Conservation (phyloP, 805 yeast species). For the Myxozyma mucilagina region DNA sequence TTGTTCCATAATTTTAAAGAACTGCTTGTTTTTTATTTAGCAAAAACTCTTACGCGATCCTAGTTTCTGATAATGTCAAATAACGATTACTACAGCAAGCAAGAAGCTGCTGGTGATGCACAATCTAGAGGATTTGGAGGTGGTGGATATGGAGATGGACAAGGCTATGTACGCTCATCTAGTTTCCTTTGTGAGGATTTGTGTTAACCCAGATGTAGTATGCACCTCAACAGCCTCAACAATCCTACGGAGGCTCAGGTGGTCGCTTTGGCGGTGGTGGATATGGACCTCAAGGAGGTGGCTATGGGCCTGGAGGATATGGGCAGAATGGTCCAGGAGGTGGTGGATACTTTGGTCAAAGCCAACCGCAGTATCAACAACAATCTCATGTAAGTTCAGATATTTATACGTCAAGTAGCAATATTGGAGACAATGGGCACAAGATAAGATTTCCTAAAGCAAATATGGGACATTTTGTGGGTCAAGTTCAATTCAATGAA, state of each 20-base stretch:
- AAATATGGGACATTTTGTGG: not conserved
- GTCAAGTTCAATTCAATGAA: not conserved
- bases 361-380: constrained; percentile 13
- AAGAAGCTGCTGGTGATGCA: not conserved
- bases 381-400: not conserved
- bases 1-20: not conserved
- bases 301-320: constrained; percentile 7
- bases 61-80: constrained; percentile 4
- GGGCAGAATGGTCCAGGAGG: constrained; percentile 8
- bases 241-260: constrained; percentile 11
- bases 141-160: constrained; percentile 6
- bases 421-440: not conserved
- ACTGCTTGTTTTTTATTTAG: not conserved
- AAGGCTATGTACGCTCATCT: constrained; percentile 2
- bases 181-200: not conserved
- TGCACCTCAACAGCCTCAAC: constrained; percentile 20
- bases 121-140: constrained; percentile 4
- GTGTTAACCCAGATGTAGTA: not conserved
- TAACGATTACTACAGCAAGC: constrained; percentile 13
- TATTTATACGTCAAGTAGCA: not conserved
- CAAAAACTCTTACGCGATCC: not conserved
- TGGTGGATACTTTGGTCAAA: constrained; percentile 5
- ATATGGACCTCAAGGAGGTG: constrained; percentile 11
- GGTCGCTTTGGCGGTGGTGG: constrained; percentile 13
- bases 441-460: not conserved